Evolutionary conservation across 305 asterid genomes (phyloP).

Genomic region (Fraxinus xanthoxyloides): DNA sequence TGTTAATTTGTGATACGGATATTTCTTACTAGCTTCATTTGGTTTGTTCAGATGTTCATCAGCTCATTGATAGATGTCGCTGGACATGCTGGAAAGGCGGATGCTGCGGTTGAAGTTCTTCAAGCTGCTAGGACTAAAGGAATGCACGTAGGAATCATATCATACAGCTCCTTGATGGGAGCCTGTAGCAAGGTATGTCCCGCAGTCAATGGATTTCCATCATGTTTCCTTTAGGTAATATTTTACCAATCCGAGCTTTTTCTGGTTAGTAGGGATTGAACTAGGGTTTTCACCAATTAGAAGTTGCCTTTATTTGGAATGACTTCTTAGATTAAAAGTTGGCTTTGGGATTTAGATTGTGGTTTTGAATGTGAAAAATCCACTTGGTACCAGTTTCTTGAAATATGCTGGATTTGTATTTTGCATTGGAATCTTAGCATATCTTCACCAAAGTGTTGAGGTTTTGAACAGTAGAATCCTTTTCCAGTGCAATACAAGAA

Average conservation of each 20-base stretch:
- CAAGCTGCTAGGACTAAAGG: conserved; percentile 78
- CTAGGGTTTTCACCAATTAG: conserved; percentile 4
- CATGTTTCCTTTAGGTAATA: conserved; percentile 4
- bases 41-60: conserved; percentile 67
- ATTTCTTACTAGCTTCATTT: conserved; percentile 26
- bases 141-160: conserved; percentile 70
- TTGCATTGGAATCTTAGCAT: neutral
- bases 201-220: neutral
- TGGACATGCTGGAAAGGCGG: conserved; percentile 93
- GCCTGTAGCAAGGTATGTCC: conserved; percentile 89
- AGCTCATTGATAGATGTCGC: conserved; percentile 97
- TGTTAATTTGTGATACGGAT: neutral
- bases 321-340: neutral
- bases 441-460: neutral
- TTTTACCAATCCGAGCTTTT: conserved; percentile 4
- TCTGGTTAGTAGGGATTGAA: conserved; percentile 10
- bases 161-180: conserved; percentile 98
- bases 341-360: neutral
- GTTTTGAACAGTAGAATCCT: neutral
- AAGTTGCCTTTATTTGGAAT: neutral
- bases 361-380: neutral
- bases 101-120: conserved; percentile 84
- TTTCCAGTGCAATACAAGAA: neutral
- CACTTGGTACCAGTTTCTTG: neutral
- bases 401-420: neutral